A percentile compares a stretch with the other conserved stretches of the same genome.
phyloP scores from a whole-genome alignment of 345 rosid genomes.

The Rhodamnia rubescens region DNA sequence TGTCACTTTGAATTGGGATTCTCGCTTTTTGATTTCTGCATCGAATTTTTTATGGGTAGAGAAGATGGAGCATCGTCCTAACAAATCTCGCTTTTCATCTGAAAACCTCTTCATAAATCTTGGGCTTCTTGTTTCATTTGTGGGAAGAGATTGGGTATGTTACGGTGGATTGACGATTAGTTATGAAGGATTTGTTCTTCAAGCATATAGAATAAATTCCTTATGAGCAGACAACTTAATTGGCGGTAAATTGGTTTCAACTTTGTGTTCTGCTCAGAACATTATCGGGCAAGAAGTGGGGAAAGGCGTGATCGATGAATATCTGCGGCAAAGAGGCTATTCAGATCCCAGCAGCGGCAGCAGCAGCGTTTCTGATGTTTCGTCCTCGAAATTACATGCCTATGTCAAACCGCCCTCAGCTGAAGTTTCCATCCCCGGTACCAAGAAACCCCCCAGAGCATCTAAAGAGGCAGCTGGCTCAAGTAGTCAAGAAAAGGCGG shows the following conservation, averaged over 20 bases:
- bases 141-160: not conserved
- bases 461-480: slow-evolving; percentile 32
- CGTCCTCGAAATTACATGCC: slow-evolving; percentile 49
- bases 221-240: not conserved
- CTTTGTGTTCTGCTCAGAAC: slow-evolving; percentile 33
- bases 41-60: not conserved
- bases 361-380: slow-evolving; percentile 10
- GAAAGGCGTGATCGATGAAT: slow-evolving; percentile 58
- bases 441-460: slow-evolving; percentile 37
- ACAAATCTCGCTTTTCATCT: not conserved
- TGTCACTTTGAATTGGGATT: not conserved
- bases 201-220: not conserved
- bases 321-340: slow-evolving; percentile 61
- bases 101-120: not conserved
- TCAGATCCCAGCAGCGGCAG: slow-evolving; percentile 11
- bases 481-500: slow-evolving; percentile 15
- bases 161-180: not conserved
- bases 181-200: not conserved
- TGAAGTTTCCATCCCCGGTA: slow-evolving; percentile 22
- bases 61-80: not conserved
- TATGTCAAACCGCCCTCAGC: slow-evolving; percentile 68
- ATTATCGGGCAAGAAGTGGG: slow-evolving; percentile 73
- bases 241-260: not conserved
- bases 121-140: not conserved
- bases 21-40: not conserved